Base-by-base conservation (phyloP, 2,329 filamentous ascomycete species). In the Trichoderma arundinaceum region DNA sequence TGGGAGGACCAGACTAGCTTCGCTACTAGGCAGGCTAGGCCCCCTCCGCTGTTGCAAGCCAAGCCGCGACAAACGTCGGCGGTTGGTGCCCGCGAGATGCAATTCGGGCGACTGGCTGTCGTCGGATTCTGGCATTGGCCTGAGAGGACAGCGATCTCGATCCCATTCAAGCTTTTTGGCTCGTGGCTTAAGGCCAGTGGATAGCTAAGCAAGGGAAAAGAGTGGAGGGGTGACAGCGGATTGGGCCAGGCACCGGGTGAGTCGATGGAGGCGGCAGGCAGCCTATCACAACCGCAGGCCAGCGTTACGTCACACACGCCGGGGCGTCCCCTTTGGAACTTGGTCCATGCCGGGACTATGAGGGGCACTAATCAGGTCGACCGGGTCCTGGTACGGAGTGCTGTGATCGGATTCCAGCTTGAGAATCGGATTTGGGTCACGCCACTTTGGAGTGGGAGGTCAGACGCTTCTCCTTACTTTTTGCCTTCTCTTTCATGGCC, bases 391-490 rank as follows among this genome's bases (percentile, higher is more conserved):
- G 44, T 15, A 17, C 49, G 13, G 59, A 46, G 17, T 28, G 66
- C 66, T 66, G 70, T 62, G 67, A 76, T 75, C 74, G 73, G 71
- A 66, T 43, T 74, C 74, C 73, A 71, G 73, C 72, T 69, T 68
- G 69, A 65, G 69, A 67, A 76, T 75, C 73, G 73, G 68, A 43
- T 46, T 59, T 28, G 35, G 17, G 64, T 59, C 64, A 56, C 64
- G 64, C 64, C 64, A 66, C 64, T 46, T 19, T 35, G 19, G 41
- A 43, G 51, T 19, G 28, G 38, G 22, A 39, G 35, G 54, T 33
- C 51, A 56, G 41, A 67, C 70, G 52, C 38, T 44, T 28, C 51
- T 60, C 49, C 32, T 61, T 57, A 48, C 32, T 53, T 58, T 59
- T 17, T 38, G 5, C 12, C 39, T 48, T 19, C 15, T 48, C n/a